Percentiles rank a stretch among this genome's conserved stretches.
Evolutionary conservation across 2,329 filamentous ascomycete genomes (phyloP).

Genomic region (Metarhizium robertsii): DNA sequence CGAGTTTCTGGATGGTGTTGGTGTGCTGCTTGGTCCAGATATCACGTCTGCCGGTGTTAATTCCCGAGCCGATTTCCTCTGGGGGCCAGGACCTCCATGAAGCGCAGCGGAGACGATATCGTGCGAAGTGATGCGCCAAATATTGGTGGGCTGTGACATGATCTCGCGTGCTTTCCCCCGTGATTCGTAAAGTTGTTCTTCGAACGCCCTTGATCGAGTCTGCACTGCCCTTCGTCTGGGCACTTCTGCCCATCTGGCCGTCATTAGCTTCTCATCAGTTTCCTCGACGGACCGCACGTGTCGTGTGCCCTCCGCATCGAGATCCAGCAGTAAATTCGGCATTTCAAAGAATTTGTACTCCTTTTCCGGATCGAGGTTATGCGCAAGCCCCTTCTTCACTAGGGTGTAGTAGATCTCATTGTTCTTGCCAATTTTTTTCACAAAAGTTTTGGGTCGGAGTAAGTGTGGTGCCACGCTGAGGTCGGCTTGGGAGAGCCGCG

Average conservation of each 20-base stretch:
- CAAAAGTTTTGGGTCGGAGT: constrained; percentile 15
- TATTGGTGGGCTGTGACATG: constrained; percentile 13
- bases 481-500: constrained; percentile 6
- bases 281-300: constrained; percentile 32
- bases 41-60: neutral
- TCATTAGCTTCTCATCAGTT: constrained; percentile 23
- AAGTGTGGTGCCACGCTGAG: constrained; percentile 3
- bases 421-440: constrained; percentile 12
- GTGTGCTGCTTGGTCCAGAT: neutral
- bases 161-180: constrained; percentile 17
- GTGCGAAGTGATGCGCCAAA: constrained; percentile 30
- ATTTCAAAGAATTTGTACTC: constrained; percentile 28
- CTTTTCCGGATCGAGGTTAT: constrained; percentile 6
- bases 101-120: constrained; percentile 32
- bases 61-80: neutral
- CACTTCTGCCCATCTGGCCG: constrained; percentile 18
- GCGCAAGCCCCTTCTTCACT: constrained; percentile 9
- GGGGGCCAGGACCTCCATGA: neutral
- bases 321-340: constrained; percentile 37
- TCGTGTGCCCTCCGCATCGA: constrained; percentile 37
- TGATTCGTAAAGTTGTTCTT: constrained; percentile 16
- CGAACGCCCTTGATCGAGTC: constrained; percentile 20
- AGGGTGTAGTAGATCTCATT: constrained; percentile 18
- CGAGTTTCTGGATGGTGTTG: neutral
- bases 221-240: constrained; percentile 14